phyloP scores from a whole-genome alignment of 371 early-diverging fungal species.

The Paraphysoderma sedebokerense region DNA sequence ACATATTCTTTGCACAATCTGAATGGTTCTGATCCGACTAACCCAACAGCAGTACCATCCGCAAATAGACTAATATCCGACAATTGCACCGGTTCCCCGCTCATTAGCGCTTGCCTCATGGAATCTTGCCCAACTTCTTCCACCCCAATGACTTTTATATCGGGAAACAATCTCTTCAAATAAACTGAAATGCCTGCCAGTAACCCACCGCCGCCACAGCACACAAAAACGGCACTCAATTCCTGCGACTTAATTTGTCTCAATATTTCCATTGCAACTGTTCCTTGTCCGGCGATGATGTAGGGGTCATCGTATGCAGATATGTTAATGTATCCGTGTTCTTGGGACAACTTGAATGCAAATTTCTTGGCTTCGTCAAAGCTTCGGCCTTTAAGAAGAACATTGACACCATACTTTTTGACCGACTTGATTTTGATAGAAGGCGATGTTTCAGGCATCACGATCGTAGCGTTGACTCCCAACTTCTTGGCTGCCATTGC shows the following conservation, averaged over 20 bases:
- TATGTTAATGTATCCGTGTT: conserved; percentile 67
- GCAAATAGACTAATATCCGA: conserved; percentile 85
- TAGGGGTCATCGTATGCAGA: conserved; percentile 94
- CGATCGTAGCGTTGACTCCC: conserved; percentile 84
- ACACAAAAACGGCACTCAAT: neutral
- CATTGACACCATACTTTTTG: conserved; percentile 72
- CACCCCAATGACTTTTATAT: conserved; percentile 73
- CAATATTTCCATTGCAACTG: conserved; percentile 82
- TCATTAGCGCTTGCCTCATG: conserved; percentile 58
- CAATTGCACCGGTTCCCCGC: conserved; percentile 38
- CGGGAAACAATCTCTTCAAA: conserved; percentile 70
- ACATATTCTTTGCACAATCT: conserved; percentile 30
- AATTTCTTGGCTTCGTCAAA: conserved; percentile 86
- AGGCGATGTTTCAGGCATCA: conserved; percentile 73
- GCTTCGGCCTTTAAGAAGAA: conserved; percentile 71
- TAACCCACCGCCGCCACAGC: conserved; percentile 83
- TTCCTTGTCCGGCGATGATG: conserved; percentile 97
- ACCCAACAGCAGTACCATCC: conserved; percentile 87
- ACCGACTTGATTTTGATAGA: conserved; percentile 80
- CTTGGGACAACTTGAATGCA: conserved; percentile 44
- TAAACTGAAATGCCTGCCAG: conserved; percentile 78
- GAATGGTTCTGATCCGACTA: conserved; percentile 77
- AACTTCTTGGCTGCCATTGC: conserved; percentile 80
- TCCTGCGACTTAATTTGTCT: conserved; percentile 38
- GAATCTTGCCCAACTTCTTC: conserved; percentile 82